Percentiles rank a stretch among this genome's conserved stretches.
phyloP scores from a whole-genome alignment of 768 basidiomycete species.

The Chalciporus piperatus region DNA sequence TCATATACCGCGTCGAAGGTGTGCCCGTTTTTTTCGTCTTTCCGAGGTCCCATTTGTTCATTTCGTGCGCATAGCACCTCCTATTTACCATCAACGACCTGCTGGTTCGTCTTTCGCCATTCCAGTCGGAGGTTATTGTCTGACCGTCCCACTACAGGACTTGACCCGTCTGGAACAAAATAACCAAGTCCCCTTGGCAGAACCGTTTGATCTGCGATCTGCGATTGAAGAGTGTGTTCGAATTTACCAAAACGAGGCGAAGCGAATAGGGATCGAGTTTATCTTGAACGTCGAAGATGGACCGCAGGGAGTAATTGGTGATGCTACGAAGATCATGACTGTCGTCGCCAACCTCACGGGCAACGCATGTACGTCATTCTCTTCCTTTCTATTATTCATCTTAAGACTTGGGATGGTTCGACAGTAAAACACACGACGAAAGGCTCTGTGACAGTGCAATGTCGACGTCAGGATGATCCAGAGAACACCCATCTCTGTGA shows the following conservation, averaged over 20 bases:
- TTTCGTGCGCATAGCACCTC: slow-evolving; percentile 43
- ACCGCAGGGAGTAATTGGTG: slow-evolving; percentile 65
- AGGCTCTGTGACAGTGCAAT: slow-evolving; percentile 62
- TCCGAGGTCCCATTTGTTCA: not conserved
- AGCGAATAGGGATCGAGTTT: slow-evolving; percentile 58
- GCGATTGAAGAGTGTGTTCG: slow-evolving; percentile 61
- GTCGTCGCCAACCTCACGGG: slow-evolving; percentile 77
- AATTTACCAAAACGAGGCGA: slow-evolving; percentile 65
- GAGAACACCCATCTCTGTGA: slow-evolving; percentile 41
- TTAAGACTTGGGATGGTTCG: too few species aligned
- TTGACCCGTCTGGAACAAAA: slow-evolving; percentile 70
- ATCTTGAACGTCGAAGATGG: slow-evolving; percentile 50
- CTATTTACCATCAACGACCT: slow-evolving; percentile 84
- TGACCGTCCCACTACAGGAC: not conserved
- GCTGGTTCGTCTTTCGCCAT: slow-evolving; percentile 38
- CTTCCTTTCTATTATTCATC: not conserved
- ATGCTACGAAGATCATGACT: slow-evolving; percentile 69
- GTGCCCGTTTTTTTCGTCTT: not conserved
- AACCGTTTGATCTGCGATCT: slow-evolving; percentile 66
- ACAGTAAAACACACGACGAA: slow-evolving; percentile 68
- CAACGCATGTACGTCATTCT: slow-evolving; percentile 54
- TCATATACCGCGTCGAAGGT: slow-evolving; percentile 78
- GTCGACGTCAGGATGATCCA: slow-evolving; percentile 49
- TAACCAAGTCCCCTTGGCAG: slow-evolving; percentile 70
- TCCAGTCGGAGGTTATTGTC: slow-evolving; percentile 29